Evolutionary conservation across 2,329 filamentous ascomycete genomes (phyloP).

Genomic region (Calcarisporium arbuscula): DNA sequence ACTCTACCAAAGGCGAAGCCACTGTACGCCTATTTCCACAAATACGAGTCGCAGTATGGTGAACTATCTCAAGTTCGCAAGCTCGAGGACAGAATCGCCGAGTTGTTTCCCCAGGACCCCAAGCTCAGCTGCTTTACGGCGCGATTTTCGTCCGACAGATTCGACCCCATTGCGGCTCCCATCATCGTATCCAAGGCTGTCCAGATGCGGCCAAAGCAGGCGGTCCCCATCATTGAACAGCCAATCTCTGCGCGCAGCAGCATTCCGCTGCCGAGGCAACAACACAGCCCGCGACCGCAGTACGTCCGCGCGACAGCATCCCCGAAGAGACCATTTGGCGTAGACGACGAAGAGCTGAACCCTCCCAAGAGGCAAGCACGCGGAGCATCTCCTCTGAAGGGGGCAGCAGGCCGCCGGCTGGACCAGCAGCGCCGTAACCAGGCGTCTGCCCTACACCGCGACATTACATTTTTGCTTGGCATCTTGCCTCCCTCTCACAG

Average conservation of each 20-base stretch:
- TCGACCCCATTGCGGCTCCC: slow-evolving; percentile 75
- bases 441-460: slow-evolving; percentile 64
- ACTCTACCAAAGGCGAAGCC: slow-evolving; percentile 70
- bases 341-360: slow-evolving; percentile 66
- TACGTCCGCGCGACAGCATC: slow-evolving; percentile 44
- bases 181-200: slow-evolving; percentile 75
- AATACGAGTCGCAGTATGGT: slow-evolving; percentile 90
- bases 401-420: slow-evolving; percentile 75
- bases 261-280: slow-evolving; percentile 28
- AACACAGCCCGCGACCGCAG: slow-evolving; percentile 42
- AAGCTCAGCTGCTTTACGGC: slow-evolving; percentile 68
- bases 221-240: slow-evolving; percentile 50
- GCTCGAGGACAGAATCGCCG: slow-evolving; percentile 85
- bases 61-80: slow-evolving; percentile 87
- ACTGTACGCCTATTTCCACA: slow-evolving; percentile 87
- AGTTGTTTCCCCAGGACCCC: slow-evolving; percentile 87
- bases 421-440: slow-evolving; percentile 68
- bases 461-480: slow-evolving; percentile 58
- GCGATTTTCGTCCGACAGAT: slow-evolving; percentile 64
- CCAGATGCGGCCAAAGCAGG: slow-evolving; percentile 63
- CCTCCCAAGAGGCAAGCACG: slow-evolving; percentile 81
- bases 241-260: slow-evolving; percentile 38
- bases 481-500: slow-evolving; percentile 68
- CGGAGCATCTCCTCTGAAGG: slow-evolving; percentile 89
- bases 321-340: slow-evolving; percentile 55